phyloP scores from a whole-genome alignment of 345 rosid genomes.

The Salix purpurea region DNA sequence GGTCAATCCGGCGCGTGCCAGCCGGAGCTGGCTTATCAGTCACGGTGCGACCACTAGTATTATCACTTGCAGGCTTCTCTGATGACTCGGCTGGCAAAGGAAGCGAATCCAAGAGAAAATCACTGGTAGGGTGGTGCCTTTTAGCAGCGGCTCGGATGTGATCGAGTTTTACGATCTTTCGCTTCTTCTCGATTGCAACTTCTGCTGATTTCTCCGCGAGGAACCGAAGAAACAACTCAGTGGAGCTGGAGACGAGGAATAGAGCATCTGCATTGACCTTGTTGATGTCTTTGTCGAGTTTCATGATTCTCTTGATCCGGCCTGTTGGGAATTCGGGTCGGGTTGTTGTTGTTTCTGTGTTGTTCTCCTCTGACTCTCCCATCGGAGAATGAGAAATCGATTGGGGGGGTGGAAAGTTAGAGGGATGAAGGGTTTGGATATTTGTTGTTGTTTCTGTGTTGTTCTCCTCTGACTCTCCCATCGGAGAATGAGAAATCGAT shows the following conservation, averaged over 20 bases:
- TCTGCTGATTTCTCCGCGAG: slow-evolving; percentile 64
- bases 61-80: slow-evolving; percentile 19
- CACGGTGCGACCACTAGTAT: slow-evolving; percentile 17
- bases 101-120: slow-evolving; percentile 84
- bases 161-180: slow-evolving; percentile 61
- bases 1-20: slow-evolving; percentile 63
- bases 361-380: slow-evolving; percentile 27
- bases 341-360: slow-evolving; percentile 2
- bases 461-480: slow-evolving; percentile 28
- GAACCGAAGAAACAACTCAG: slow-evolving; percentile 65
- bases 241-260: slow-evolving; percentile 50
- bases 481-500: slow-evolving; percentile 52
- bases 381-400: slow-evolving; percentile 52
- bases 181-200: slow-evolving; percentile 60
- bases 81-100: slow-evolving; percentile 42
- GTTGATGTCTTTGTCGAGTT: slow-evolving; percentile 80
- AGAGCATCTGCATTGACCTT: slow-evolving; percentile 83
- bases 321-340: slow-evolving; percentile 55
- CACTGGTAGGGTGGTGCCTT: slow-evolving; percentile 71
- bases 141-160: slow-evolving; percentile 61
- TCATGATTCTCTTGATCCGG: slow-evolving; percentile 79
- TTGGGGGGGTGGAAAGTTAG: not conserved
- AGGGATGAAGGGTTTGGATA: not conserved
- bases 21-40: slow-evolving; percentile 34
- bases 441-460: slow-evolving; percentile 1